These are phyloP conservation scores for Neckera pumila DNA, from an alignment of 225 moss, liverwort and hornwort genomes.

Conservation along the genomic window DNA sequence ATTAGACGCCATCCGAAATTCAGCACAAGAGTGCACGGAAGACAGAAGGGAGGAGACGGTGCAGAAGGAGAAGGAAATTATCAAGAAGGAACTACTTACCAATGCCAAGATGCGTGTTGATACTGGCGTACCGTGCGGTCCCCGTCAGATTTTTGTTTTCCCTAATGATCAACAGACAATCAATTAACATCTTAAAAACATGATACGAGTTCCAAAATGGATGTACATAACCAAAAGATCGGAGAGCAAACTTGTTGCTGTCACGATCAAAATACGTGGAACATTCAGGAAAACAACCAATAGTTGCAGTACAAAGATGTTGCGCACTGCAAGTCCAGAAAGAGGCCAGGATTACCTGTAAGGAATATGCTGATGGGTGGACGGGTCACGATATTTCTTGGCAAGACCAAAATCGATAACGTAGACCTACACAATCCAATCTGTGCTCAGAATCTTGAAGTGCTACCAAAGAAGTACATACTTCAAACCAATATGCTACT, in stretches of 20 bases:
- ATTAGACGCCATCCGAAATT: not conserved
- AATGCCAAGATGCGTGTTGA: conserved; percentile 92
- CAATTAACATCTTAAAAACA: not conserved
- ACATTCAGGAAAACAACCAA: not conserved
- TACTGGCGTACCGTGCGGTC: conserved; percentile 86
- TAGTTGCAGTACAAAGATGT: not conserved
- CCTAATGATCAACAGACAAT: conserved; percentile 9
- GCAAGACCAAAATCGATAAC: conserved; percentile 96
- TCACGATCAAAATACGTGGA: not conserved
- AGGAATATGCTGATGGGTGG: conserved; percentile 86
- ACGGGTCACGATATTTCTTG: conserved; percentile 91
- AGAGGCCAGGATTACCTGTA: conserved; percentile 42
- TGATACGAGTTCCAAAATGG: not conserved
- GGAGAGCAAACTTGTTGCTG: not conserved
- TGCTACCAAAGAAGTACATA: not conserved
- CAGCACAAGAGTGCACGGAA: not conserved
- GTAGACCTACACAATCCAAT: conserved; percentile 47
- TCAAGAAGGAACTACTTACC: conserved; percentile 23
- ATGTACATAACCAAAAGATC: not conserved
- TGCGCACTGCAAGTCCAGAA: not conserved
- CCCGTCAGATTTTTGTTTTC: conserved; percentile 95
- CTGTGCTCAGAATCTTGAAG: not conserved
- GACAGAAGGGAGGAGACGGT: not conserved
- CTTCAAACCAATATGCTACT: not conserved
- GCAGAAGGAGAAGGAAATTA: not conserved